These are phyloP conservation scores for Trichoderma aggressivum DNA, from an alignment of 2,329 filamentous ascomycete genomes.

Conservation along the genomic window DNA sequence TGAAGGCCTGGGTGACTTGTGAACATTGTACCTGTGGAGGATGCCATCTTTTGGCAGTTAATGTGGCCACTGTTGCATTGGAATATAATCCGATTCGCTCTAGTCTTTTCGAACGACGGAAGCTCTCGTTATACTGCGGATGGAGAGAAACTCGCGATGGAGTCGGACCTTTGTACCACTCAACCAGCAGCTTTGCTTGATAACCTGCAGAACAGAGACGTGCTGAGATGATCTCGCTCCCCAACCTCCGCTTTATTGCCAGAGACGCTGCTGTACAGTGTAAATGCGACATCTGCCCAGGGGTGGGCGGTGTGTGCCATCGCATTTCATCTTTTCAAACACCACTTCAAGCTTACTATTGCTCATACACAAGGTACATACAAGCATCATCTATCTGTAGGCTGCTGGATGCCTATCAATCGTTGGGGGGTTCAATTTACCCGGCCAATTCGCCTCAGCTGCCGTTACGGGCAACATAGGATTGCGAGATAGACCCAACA, in stretches of 20 bases:
- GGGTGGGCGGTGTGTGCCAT: neutral
- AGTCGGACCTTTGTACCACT: neutral
- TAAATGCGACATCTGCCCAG: neutral
- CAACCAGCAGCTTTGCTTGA: neutral
- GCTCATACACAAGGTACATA: neutral
- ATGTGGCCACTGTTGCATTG: conserved; percentile 2
- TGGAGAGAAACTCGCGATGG: neutral
- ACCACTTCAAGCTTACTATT: neutral
- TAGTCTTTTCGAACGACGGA: neutral
- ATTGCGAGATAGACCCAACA: neutral
- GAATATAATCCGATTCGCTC: conserved; percentile 14
- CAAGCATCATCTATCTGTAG: neutral
- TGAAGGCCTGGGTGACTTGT: conserved; percentile 5
- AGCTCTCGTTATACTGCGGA: neutral
- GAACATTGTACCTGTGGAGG: conserved; percentile 15
- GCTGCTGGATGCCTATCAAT: neutral
- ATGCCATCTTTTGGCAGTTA: neutral
- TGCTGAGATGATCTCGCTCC: neutral
- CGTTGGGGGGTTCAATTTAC: neutral
- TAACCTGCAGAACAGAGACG: neutral
- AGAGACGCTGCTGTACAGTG: neutral
- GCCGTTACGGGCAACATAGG: neutral
- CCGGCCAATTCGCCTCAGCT: neutral
- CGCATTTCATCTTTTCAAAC: neutral
- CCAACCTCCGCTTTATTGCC: neutral